phyloP scores from a whole-genome alignment of 768 basidiomycete genomes.

The Tremella fuciformis region DNA sequence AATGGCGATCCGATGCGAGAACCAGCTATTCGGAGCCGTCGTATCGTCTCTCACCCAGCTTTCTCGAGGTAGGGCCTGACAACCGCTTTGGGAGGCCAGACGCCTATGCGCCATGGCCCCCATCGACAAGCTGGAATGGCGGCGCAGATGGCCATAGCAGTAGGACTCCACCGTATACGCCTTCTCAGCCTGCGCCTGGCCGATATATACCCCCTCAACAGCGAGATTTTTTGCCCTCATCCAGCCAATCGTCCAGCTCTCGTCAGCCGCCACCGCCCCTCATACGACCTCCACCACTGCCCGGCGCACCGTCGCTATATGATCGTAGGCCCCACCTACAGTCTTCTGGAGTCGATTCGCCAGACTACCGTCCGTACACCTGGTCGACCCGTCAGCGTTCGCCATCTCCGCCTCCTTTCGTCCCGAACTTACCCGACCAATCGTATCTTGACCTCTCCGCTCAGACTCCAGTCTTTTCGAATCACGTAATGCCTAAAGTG shows the following conservation, averaged over 20 bases:
- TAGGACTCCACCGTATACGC: no score
- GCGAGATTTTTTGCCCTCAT: background rate
- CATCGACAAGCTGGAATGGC: no score
- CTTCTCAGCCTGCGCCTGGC: no score
- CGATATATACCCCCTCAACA: background rate
- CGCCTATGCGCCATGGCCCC: no score
- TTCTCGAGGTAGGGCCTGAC: no score
- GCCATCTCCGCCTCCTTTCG: background rate
- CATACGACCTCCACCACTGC: background rate
- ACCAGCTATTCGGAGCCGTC: no score
- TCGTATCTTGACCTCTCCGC: background rate
- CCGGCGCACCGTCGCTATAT: background rate
- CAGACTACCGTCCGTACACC: background rate
- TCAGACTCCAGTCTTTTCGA: background rate
- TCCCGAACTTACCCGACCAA: background rate
- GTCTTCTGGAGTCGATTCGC: background rate
- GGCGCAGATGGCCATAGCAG: no score
- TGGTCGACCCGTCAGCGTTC: background rate
- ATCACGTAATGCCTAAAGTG: slow-evolving; percentile 27
- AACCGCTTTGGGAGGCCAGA: no score
- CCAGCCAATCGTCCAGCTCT: slow-evolving; percentile 1
- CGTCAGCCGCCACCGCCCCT: background rate
- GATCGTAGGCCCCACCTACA: background rate
- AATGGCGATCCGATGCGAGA: no score
- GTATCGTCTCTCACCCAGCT: no score